Evolutionary conservation across 1,284 basidiomycete genomes (phyloP).

Genomic region (Trametes pubescens): DNA sequence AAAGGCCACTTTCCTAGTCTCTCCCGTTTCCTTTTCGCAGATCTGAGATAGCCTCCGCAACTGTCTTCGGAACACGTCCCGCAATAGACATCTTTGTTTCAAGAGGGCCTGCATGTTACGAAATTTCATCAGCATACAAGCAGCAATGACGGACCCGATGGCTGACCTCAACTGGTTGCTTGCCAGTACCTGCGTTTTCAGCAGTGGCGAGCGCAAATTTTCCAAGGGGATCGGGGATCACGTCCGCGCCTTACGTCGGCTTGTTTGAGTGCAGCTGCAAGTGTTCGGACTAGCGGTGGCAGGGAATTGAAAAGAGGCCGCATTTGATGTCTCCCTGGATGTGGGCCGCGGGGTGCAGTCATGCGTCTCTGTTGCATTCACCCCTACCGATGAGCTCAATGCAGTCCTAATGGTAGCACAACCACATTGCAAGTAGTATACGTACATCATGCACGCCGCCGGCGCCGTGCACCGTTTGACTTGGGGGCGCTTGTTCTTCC

Average conservation of each 20-base stretch:
- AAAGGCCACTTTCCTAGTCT: constrained; percentile 54
- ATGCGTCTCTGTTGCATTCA: no score
- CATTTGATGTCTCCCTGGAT: no score
- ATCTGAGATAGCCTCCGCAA: constrained; percentile 56
- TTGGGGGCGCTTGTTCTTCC: no score
- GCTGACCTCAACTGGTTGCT: constrained; percentile 34
- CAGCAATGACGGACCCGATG: neutral
- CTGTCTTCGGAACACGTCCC: constrained; percentile 56
- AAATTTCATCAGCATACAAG: neutral
- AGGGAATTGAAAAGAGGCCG: no score
- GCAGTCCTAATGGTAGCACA: no score
- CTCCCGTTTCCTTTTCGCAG: constrained; percentile 54
- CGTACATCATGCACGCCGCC: no score
- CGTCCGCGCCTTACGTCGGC: constrained; percentile 49
- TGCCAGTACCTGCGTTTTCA: constrained; percentile 33
- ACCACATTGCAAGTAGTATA: no score
- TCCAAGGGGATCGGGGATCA: constrained; percentile 61
- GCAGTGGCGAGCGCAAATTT: constrained; percentile 49
- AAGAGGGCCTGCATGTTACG: constrained; percentile 51
- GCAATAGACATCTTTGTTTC: constrained; percentile 72
- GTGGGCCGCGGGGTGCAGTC: no score
- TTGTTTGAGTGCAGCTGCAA: no score
- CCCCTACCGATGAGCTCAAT: no score
- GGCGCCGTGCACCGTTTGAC: no score
- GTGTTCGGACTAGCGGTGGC: no score